A percentile compares a stretch with the other conserved stretches of the same genome.
These are phyloP conservation scores for Cryphonectria japonica DNA, from an alignment of 2,329 filamentous ascomycete genomes.

Conservation along the genomic window DNA sequence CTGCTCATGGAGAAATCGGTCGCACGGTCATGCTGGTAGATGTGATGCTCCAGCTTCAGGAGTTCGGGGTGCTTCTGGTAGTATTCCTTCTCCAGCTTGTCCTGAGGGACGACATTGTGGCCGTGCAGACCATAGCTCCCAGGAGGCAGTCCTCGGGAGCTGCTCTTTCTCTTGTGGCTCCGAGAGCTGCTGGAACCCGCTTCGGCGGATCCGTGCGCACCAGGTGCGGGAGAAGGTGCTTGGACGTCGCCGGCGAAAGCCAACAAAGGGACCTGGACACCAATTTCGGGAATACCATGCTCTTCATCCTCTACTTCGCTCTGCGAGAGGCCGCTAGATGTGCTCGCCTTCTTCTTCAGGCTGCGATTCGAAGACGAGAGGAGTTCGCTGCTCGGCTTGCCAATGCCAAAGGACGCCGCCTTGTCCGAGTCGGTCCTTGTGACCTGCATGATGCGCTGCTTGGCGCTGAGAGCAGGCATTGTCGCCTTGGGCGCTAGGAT, in stretches of 20 bases:
- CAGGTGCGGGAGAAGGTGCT: conserved; percentile 80
- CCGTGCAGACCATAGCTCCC: conserved; percentile 94
- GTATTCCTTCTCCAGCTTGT: conserved; percentile 89
- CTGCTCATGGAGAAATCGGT: conserved; percentile 85
- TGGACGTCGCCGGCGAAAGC: conserved; percentile 93
- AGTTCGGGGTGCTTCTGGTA: conserved; percentile 90
- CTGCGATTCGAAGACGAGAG: conserved; percentile 51
- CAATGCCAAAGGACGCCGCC: conserved; percentile 83
- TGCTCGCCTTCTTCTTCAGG: conserved; percentile 67
- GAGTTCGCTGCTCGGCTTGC: conserved; percentile 63
- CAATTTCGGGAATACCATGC: conserved; percentile 90
- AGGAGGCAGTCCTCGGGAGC: conserved; percentile 73
- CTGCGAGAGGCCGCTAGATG: conserved; percentile 53
- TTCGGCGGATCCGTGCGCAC: conserved; percentile 42
- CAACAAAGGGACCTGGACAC: conserved; percentile 91
- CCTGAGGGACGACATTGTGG: conserved; percentile 74
- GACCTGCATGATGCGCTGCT: conserved; percentile 79
- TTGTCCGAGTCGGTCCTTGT: conserved; percentile 90
- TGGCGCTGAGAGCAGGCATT: conserved; percentile 78
- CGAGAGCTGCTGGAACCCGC: conserved; percentile 33
- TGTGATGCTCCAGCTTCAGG: conserved; percentile 71
- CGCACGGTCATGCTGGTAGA: conserved; percentile 58
- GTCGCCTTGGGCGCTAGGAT: conserved; percentile 90
- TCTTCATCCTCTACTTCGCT: conserved; percentile 69
- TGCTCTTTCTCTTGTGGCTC: conserved; percentile 71